Percentiles rank a stretch among this genome's conserved stretches.
Evolutionary conservation across 192 early-diverging fungal genomes (phyloP).

Genomic region (Coemansia sp.): DNA sequence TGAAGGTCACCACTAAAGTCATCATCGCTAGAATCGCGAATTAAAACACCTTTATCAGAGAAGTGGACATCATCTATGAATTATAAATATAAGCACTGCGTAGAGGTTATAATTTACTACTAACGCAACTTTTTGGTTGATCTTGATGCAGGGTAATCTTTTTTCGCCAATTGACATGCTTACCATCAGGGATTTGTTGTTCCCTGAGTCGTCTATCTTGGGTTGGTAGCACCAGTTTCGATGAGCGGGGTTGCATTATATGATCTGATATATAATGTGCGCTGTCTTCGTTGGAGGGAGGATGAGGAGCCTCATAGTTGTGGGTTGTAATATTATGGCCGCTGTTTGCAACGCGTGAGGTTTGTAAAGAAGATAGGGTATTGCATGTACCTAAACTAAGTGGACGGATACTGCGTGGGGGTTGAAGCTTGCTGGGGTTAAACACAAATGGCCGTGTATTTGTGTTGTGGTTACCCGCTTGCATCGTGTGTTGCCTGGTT

Average conservation of each 20-base stretch:
- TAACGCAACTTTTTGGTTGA: too few relatives aligned
- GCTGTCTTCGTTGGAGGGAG: too few relatives aligned
- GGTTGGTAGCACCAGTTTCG: too few relatives aligned
- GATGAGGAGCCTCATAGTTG: too few relatives aligned
- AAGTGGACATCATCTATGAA: neutral
- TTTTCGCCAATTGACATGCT: too few relatives aligned
- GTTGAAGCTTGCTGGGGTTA: constrained; percentile 27
- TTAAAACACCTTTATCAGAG: constrained; percentile 18
- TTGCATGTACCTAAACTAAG: constrained; percentile 15
- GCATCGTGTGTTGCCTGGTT: neutral
- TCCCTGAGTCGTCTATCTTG: too few relatives aligned
- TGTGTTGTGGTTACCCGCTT: constrained; percentile 4
- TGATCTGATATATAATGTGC: too few relatives aligned
- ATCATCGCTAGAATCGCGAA: constrained; percentile 31
- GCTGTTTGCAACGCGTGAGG: neutral
- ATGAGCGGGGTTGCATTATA: too few relatives aligned
- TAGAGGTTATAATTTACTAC: too few relatives aligned
- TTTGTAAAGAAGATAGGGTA: neutral
- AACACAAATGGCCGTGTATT: constrained; percentile 34
- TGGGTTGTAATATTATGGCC: neutral
- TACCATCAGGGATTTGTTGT: too few relatives aligned
- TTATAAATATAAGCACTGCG: too few relatives aligned
- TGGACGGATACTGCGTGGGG: constrained; percentile 36
- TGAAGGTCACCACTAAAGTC: constrained; percentile 17
- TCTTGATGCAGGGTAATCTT: too few relatives aligned